Percentiles rank a stretch among this genome's conserved stretches.
Evolutionary conservation across 352 stramenopile species (phyloP).

Genomic region (Phytophthora citricola): DNA sequence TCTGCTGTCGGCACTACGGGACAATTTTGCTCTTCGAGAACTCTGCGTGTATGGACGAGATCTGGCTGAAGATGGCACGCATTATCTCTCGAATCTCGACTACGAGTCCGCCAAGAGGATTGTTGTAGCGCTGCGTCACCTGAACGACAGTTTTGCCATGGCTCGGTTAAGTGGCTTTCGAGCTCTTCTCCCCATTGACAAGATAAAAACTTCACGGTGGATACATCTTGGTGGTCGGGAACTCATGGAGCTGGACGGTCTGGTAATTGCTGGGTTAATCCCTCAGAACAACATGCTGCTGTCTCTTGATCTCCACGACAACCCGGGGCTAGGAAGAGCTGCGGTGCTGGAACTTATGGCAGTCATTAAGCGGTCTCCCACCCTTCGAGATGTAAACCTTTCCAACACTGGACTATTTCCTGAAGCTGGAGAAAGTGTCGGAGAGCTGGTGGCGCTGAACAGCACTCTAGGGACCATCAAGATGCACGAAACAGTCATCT

Average conservation of each 20-base stretch:
- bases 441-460: constrained; percentile 65
- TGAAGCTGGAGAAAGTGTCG: constrained; percentile 64
- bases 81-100: constrained; percentile 63
- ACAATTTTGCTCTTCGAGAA: constrained; percentile 67
- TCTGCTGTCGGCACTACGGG: constrained; percentile 49
- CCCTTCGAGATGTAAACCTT: constrained; percentile 61
- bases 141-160: constrained; percentile 60
- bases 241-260: constrained; percentile 65
- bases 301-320: constrained; percentile 72
- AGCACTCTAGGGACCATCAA: constrained; percentile 63
- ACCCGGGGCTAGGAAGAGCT: constrained; percentile 55
- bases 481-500: constrained; percentile 54
- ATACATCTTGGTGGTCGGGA: constrained; percentile 42
- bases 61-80: constrained; percentile 45
- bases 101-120: constrained; percentile 59
- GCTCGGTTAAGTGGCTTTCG: constrained; percentile 48
- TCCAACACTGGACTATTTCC: constrained; percentile 64
- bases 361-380: constrained; percentile 59
- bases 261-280: constrained; percentile 67
- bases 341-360: constrained; percentile 61
- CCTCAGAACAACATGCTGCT: constrained; percentile 61
- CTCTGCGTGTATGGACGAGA: constrained; percentile 62
- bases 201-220: constrained; percentile 71
- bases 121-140: constrained; percentile 48
- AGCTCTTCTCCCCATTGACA: constrained; percentile 63